These are phyloP conservation scores for Penicillium verrucosum DNA, from an alignment of 2,329 filamentous ascomycete species.

Conservation along the genomic window DNA sequence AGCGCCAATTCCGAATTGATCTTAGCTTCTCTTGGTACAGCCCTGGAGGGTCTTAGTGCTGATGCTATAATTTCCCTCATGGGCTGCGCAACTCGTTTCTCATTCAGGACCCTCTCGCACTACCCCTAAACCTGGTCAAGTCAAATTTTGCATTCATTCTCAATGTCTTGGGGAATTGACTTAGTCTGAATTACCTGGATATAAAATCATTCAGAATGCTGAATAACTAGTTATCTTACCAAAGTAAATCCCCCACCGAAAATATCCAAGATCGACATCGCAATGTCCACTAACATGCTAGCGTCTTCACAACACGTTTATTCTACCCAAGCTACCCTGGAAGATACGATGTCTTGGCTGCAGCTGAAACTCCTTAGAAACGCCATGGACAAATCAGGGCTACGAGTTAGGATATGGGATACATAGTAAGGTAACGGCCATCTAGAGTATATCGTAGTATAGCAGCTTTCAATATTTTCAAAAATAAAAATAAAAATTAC, in stretches of 20 bases:
- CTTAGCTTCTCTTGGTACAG: not conserved
- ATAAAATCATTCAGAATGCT: not conserved
- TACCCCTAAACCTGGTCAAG: not conserved
- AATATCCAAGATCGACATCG: not conserved
- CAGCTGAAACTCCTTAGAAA: no score
- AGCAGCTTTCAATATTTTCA: not conserved
- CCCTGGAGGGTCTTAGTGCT: not conserved
- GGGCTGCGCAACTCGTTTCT: not conserved
- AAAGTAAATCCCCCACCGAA: not conserved
- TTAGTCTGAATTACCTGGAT: not conserved
- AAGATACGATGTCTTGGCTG: no score
- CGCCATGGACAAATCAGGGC: not conserved
- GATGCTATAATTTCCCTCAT: not conserved
- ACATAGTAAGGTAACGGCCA: not conserved
- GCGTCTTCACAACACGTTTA: not conserved
- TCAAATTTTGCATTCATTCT: no score
- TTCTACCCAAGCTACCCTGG: no score
- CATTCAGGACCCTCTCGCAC: not conserved
- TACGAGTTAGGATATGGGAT: not conserved
- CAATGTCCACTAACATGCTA: not conserved
- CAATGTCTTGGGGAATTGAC: not conserved
- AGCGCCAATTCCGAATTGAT: not conserved
- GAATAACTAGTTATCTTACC: not conserved
- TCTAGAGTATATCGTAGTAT: not conserved
- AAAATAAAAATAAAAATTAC: not conserved